Conservation (phyloP, 768 basidiomycete species). For the Boletus vermiculosoides region DNA sequence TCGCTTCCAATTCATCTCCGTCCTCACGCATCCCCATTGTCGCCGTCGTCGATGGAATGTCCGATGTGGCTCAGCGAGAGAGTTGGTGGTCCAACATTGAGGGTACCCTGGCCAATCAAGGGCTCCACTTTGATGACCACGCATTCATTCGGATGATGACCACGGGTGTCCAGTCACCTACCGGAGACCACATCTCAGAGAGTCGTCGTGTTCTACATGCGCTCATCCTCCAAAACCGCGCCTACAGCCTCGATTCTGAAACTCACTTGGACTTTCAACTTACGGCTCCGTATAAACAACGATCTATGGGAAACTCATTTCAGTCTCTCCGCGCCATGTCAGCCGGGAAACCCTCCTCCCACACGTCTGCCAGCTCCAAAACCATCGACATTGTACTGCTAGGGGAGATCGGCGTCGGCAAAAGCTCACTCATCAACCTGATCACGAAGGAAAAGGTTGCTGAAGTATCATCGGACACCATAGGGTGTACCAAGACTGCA, state of each 20-base stretch:
- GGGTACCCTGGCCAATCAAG: conserved; percentile 6
- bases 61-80: conserved; percentile 8
- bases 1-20: conserved; percentile 1
- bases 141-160: conserved; percentile 13
- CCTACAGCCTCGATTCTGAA: not conserved
- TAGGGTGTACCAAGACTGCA: conserved; percentile 34
- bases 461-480: conserved; percentile 29
- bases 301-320: conserved; percentile 8
- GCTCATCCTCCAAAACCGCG: conserved; percentile 14
- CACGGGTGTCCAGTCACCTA: not conserved
- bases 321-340: conserved; percentile 11
- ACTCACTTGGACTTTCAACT: not conserved
- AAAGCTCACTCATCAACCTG: conserved; percentile 46
- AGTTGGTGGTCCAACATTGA: conserved; percentile 21
- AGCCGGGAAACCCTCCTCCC: conserved; percentile 6
- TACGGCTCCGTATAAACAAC: conserved; percentile 9
- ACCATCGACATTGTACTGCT: conserved; percentile 36
- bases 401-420: conserved; percentile 35
- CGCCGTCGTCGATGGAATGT: conserved; percentile 18
- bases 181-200: conserved; percentile 5
- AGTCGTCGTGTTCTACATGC: conserved; percentile 12
- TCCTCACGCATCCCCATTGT: conserved; percentile 11
- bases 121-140: conserved; percentile 15
- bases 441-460: conserved; percentile 29
- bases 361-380: not conserved